A percentile compares a stretch with the other conserved stretches of the same genome.
Conservation (phyloP, 2,329 filamentous ascomycete genomes). For the Fusarium falciforme region DNA sequence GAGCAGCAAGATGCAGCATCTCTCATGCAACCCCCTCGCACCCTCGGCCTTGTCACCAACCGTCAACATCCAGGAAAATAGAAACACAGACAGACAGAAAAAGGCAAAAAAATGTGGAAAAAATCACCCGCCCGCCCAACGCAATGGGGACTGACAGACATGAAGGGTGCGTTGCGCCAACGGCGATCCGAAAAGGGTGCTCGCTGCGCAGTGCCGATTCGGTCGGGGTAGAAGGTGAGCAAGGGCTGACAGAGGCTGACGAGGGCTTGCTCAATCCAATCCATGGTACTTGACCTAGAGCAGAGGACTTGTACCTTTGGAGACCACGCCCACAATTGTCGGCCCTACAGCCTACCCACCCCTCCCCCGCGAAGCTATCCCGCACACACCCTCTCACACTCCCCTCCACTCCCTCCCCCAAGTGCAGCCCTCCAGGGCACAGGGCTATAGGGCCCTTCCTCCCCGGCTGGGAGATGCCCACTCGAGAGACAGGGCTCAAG, state of each 20-base stretch:
- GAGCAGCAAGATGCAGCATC: slow-evolving; percentile 12
- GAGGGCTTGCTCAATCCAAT: neutral
- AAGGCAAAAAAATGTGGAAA: neutral
- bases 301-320: slow-evolving; percentile 17
- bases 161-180: neutral
- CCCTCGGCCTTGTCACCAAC: slow-evolving; percentile 13
- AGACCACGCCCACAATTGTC: neutral
- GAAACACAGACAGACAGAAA: neutral
- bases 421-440: slow-evolving; percentile 33
- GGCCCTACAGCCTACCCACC: slow-evolving; percentile 23
- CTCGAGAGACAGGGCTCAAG: slow-evolving; percentile 4
- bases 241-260: slow-evolving; percentile 11
- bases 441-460: slow-evolving; percentile 23
- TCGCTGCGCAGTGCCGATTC: slow-evolving; percentile 3
- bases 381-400: neutral
- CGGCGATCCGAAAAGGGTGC: slow-evolving; percentile 2
- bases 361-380: slow-evolving; percentile 17
- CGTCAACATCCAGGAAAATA: neutral
- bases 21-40: slow-evolving; percentile 8
- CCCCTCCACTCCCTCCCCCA: neutral
- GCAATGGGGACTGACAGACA: neutral
- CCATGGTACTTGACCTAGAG: slow-evolving; percentile 13
- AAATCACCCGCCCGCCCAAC: neutral
- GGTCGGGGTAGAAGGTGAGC: slow-evolving; percentile 19
- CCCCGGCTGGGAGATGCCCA: neutral